These are phyloP conservation scores for Lipomyces lipofer DNA, from an alignment of 805 yeast genomes.

Conservation along the genomic window DNA sequence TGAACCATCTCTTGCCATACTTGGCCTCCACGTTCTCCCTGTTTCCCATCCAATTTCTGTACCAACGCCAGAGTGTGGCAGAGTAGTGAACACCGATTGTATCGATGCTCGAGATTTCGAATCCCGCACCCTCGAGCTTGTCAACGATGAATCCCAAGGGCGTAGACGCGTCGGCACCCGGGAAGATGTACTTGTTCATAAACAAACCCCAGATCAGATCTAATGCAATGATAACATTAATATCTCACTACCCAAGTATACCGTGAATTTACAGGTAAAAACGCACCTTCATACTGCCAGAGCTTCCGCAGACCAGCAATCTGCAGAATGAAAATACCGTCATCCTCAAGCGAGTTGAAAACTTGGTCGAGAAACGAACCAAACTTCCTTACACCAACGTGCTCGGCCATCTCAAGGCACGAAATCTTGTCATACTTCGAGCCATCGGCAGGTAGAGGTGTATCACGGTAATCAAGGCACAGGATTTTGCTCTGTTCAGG, in stretches of 20 bases:
- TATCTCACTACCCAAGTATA: no score
- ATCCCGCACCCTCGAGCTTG: constrained; percentile 77
- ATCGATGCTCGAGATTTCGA: constrained; percentile 79
- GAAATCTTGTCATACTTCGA: constrained; percentile 84
- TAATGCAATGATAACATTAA: no score
- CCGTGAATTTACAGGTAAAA: no score
- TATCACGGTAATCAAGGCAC: constrained; percentile 87
- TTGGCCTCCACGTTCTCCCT: constrained; percentile 71
- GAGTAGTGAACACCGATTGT: constrained; percentile 93
- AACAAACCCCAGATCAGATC: constrained; percentile 92
- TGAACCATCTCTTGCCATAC: constrained; percentile 87
- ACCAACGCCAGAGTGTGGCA: constrained; percentile 91
- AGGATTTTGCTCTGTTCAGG: constrained; percentile 70
- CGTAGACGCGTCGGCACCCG: constrained; percentile 96
- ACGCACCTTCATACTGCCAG: constrained; percentile 96
- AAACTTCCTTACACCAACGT: constrained; percentile 88
- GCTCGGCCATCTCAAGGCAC: constrained; percentile 94
- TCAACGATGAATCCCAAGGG: constrained; percentile 82
- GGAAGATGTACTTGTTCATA: constrained; percentile 95
- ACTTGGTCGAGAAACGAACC: constrained; percentile 74
- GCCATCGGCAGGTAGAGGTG: constrained; percentile 66
- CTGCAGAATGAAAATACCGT: constrained; percentile 83
- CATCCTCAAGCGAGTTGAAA: constrained; percentile 84
- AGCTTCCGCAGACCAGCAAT: constrained; percentile 86
- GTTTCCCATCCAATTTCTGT: constrained; percentile 89